Conservation (phyloP, 345 rosid genomes). For the Hirschfeldia incana region DNA sequence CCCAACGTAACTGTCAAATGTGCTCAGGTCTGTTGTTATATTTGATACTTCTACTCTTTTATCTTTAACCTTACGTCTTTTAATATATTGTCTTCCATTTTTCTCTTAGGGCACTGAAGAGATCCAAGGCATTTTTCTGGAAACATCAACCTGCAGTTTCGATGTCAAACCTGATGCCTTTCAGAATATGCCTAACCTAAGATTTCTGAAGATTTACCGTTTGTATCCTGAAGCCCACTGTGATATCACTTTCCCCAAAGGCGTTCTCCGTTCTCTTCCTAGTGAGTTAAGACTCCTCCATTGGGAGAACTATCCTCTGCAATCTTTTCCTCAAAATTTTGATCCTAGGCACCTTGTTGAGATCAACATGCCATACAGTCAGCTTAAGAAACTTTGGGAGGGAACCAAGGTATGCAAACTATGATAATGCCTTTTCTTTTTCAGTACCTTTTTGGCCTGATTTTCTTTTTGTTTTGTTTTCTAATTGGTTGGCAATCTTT, state of each 20-base stretch:
- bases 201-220: conserved; percentile 12
- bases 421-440: not conserved
- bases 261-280: not conserved
- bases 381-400: conserved; percentile 25
- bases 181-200: conserved; percentile 15
- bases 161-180: no score
- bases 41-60: no score
- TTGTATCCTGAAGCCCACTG: not conserved
- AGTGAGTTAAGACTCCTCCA: conserved; percentile 19
- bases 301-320: conserved; percentile 31
- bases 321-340: not conserved
- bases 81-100: not conserved
- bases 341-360: conserved; percentile 19
- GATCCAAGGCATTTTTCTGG: no score
- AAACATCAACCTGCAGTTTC: no score
- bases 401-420: conserved; percentile 18
- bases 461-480: no score
- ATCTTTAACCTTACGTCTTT: no score
- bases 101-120: conserved; percentile 22
- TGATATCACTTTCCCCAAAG: not conserved
- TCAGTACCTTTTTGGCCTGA: no score
- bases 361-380: conserved; percentile 15
- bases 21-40: not conserved
- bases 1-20: not conserved
- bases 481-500: no score